Evolutionary conservation across 495 filamentous ascomycete genomes (phyloP), one percentile per base, ranked within the genome.

Genomic region (Filosporella fistucella): DNA sequence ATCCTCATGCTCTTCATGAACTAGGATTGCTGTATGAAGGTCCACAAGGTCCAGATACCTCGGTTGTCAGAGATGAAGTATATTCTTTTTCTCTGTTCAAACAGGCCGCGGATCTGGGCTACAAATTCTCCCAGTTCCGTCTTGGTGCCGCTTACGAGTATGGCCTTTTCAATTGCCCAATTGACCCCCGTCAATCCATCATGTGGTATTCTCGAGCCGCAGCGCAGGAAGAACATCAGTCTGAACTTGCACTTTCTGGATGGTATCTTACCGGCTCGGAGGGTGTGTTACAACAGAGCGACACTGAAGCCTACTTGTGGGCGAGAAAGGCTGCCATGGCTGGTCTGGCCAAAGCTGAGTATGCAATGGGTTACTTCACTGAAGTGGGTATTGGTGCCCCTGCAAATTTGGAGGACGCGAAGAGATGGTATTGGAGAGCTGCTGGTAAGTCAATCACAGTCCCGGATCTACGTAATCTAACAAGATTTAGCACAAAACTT

Each of bases 251-350:
- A 4, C 76, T 98, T 14, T 88, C 84, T 54, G 93, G 93, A 3
- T 98, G 93, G 93, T 98, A 98, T 59, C 72, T 98, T 18, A 98
- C 93, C 0, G 93, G 93, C 18, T 80, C 81, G 16, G 86, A 94
- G 37, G 89, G 88, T 0, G 86, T 96, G 20, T 68, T 98, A 32
- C 79, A 87, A 59, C 91, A 95, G 61, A 95, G 84, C 54, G 93
- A 98, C 53, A 95, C 88, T 2, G 93, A 98, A 61, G 93, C 93
- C 1, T 98, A 96, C 58, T 78, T 98, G 1, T 98, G 93, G 93
- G 93, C 93, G 7, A 73, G 93, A 2, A 96, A 96, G 63, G 91
- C 93, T 9, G 91, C 93, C 1, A 75, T 80, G 36, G 82, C 86
- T 10, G 88, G 90, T 6, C 67, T 96, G 26, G 78, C 84, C 4